Evolutionary conservation across 306 rosid genomes (phyloP), one percentile per base, ranked within the genome.

Genomic region (Nissolia schottii): DNA sequence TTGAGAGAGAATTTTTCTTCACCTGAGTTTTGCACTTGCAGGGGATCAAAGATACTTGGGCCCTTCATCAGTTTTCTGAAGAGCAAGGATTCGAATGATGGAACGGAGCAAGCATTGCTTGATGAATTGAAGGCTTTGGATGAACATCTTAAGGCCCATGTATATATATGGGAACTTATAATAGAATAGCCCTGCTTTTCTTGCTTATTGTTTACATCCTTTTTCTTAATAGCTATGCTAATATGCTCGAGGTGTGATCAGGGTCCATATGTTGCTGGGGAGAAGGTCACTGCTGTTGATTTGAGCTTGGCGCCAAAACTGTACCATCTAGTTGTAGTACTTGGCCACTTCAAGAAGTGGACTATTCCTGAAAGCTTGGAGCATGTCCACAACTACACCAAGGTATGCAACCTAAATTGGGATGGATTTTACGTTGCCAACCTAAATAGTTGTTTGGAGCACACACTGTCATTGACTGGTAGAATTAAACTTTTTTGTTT

Each of bases 191-290:
- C 2, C 69, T 48, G 3, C 1, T 29, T 75, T 41, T 32, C n/a
- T n/a, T n/a, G 10, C 3, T 48, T 9, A 20, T 9, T 29, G 11
- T 27, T 41, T 46, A 19, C 54, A n/a, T n/a, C n/a, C n/a, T 12
- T 45, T 58, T 37, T 19, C 1, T 40, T 56, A 20, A 19, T 54
- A 60, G 41, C 18, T 54, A 31, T 35, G 34, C 78, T 84, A 29
- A 83, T 49, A 15, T 50, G 80, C 23, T 79, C 64, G 55, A 13
- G 54, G 23, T 41, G 51, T 76, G 54, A 22, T 63, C 82, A 94
- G 97, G 96, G 99, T 68, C 96, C 97, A 1, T 89, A 79, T 84
- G 70, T 91, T 83, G 91, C 96, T 49, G 97, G 99, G 50, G 90
- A 84, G 82, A 95, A 89, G 74, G 38, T 91, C 69, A 86, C 89